Evolutionary conservation across 2,329 filamentous ascomycete genomes (phyloP).

Genomic region (Neofusicoccum sp.): DNA sequence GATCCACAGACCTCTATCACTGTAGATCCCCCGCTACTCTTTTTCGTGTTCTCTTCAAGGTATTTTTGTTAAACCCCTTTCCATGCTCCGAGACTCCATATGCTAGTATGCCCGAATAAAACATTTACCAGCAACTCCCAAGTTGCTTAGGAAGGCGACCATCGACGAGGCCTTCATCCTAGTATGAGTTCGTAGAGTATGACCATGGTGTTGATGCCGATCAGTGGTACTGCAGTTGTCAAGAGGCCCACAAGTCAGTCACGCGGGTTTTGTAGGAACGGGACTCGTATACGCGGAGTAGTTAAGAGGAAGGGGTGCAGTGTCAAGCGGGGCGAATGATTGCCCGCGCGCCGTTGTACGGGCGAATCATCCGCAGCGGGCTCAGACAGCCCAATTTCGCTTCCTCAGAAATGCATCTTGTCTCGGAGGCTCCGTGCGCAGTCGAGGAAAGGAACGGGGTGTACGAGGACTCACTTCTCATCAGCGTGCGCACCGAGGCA

Average conservation of each 20-base stretch:
- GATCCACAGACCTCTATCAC: background rate
- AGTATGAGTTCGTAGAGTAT: conserved; percentile 35
- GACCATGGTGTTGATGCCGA: conserved; percentile 39
- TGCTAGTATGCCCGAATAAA: background rate
- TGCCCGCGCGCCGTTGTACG: background rate
- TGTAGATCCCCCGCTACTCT: conserved; percentile 5
- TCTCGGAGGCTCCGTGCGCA: background rate
- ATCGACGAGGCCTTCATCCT: background rate
- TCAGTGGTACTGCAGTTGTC: conserved; percentile 34
- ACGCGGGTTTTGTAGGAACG: background rate
- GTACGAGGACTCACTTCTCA: conserved; percentile 73
- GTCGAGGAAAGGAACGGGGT: background rate
- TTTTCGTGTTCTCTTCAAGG: background rate
- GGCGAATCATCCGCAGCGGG: no score
- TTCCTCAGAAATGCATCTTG: background rate
- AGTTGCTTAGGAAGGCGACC: background rate
- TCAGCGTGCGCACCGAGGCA: conserved; percentile 83
- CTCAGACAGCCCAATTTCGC: no score
- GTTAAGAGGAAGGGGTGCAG: background rate
- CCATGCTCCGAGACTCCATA: conserved; percentile 9
- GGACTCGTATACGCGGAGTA: background rate
- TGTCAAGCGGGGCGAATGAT: background rate
- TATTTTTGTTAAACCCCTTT: background rate
- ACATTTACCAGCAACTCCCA: background rate
- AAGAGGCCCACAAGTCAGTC: background rate